Conservation (phyloP, 495 filamentous ascomycete species). For the Lasiosphaeria miniovina region DNA sequence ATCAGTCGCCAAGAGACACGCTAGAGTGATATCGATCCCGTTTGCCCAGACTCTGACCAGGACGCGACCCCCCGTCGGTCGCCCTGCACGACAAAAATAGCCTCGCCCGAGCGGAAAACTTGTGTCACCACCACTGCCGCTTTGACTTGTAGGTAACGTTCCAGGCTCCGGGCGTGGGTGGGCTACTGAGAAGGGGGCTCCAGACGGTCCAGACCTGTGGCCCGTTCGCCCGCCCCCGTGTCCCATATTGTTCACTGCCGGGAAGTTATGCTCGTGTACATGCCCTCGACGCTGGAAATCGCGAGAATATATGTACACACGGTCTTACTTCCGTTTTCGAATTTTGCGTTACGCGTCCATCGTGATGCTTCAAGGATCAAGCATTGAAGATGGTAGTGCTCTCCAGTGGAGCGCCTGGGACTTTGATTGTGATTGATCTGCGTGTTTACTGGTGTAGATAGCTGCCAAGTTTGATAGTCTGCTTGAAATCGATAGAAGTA, state of each 20-base stretch:
- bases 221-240: constrained; percentile 15
- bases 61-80: neutral
- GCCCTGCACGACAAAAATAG: constrained; percentile 10
- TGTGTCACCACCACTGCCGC: neutral
- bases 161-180: constrained; percentile 5
- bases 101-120: neutral
- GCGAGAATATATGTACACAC: no score
- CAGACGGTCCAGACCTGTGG: neutral
- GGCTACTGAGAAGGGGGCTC: neutral
- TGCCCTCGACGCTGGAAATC: no score
- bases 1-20: constrained; percentile 9
- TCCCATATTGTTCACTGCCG: constrained; percentile 10
- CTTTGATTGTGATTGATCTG: neutral
- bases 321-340: no score
- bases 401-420: neutral
- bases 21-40: constrained; percentile 8
- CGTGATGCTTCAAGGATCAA: neutral
- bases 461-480: no score
- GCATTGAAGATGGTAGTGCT: neutral
- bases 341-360: no score
- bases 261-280: neutral
- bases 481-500: no score
- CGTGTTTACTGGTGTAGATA: no score
- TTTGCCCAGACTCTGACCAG: neutral
- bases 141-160: constrained; percentile 14